Evolutionary conservation across 371 early-diverging fungal species (phyloP).

Genomic region (Vairimorpha necatrix): DNA sequence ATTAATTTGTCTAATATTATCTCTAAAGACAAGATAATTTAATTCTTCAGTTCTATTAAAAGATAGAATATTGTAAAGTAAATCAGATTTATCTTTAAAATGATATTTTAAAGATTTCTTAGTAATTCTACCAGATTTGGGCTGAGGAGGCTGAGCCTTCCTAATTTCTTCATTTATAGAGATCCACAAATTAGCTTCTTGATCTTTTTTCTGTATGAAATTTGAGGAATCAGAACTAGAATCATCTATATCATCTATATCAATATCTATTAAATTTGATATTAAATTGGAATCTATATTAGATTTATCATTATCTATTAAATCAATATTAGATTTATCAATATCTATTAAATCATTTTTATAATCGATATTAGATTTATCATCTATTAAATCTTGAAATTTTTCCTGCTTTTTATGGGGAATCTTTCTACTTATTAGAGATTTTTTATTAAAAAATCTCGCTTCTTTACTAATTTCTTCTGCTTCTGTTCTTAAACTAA

Average conservation of each 20-base stretch:
- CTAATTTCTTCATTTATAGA: slow-evolving; percentile 3
- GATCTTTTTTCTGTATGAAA: neutral
- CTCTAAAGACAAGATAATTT: slow-evolving; percentile 53
- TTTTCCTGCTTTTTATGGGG: neutral
- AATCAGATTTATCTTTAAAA: slow-evolving; percentile 46
- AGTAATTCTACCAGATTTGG: slow-evolving; percentile 46
- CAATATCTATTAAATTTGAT: too few species aligned
- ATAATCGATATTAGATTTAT: neutral
- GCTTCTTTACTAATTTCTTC: slow-evolving; percentile 9
- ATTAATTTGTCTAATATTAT: slow-evolving; percentile 63
- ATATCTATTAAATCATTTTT: neutral
- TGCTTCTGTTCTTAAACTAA: neutral
- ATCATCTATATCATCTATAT: neutral
- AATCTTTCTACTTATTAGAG: neutral
- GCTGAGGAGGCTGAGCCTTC: slow-evolving; percentile 11
- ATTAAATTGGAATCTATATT: neutral
- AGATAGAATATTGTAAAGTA: slow-evolving; percentile 51
- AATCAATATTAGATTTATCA: neutral
- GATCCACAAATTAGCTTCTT: neutral
- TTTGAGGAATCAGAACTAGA: neutral
- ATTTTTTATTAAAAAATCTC: neutral
- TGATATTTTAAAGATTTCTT: slow-evolving; percentile 40
- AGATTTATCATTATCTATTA: neutral
- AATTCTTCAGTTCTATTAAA: slow-evolving; percentile 55
- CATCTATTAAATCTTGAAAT: neutral